phyloP scores from a whole-genome alignment of 2,329 filamentous ascomycete genomes.

The Alternaria conjuncta region DNA sequence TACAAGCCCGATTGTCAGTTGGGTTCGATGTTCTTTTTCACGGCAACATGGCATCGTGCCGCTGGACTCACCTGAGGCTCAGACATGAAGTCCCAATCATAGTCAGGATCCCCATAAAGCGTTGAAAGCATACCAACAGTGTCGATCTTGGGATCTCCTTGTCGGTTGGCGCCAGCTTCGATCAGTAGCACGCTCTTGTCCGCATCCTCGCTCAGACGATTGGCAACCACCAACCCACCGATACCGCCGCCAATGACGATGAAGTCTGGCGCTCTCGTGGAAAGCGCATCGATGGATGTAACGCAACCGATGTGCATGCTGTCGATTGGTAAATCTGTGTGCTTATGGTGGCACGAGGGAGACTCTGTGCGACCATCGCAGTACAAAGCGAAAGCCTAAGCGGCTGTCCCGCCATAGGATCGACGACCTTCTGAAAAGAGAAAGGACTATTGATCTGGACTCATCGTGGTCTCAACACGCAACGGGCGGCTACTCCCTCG shows the following conservation, averaged over 20 bases:
- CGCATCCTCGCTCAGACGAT: neutral
- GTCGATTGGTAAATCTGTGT: neutral
- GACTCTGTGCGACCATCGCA: neutral
- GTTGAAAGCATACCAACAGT: neutral
- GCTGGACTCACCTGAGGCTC: neutral
- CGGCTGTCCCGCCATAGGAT: neutral
- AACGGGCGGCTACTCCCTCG: neutral
- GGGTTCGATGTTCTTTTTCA: neutral
- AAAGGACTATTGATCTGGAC: neutral
- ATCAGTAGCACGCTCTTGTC: neutral
- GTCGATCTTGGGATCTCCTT: neutral
- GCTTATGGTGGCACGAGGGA: neutral
- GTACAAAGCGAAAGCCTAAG: neutral
- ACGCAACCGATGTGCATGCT: neutral
- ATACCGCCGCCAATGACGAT: neutral
- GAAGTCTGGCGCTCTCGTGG: neutral
- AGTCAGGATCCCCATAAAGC: neutral
- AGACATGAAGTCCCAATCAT: neutral
- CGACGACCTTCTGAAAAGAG: neutral
- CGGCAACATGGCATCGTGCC: neutral
- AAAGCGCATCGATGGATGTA: neutral
- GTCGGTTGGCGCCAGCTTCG: neutral
- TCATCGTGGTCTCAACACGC: neutral
- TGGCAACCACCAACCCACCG: neutral
- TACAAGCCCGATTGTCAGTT: neutral